Base-by-base conservation (phyloP, 495 filamentous ascomycete species). In the Penicillium taxi region DNA sequence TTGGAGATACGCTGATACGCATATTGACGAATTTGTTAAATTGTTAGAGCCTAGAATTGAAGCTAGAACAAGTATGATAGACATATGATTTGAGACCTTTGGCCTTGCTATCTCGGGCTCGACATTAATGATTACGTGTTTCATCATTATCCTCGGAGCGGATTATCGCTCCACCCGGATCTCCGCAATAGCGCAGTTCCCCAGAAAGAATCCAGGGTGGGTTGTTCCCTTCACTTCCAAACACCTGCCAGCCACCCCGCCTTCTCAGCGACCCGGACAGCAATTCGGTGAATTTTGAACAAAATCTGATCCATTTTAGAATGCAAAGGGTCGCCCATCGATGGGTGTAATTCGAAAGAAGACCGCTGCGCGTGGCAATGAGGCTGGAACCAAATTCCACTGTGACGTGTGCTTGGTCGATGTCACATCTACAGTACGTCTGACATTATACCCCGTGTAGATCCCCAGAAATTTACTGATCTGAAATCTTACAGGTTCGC, bases 271-370 rank as follows among this genome's bases (percentile, higher is more conserved):
- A 26, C 45, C 50, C 53, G 52, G 57, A 61, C 57, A 52, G 62
- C 53, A 45, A 42, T 26, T 35, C 32, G 42, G 44, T 31, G 41
- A 51, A 41, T 46, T 55, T 49, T 54, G 52, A 45, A 66, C 62
- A 45, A 52, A 47, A 41, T 48, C 36, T 50, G 60, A 58, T 33
- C 52, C 38, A 48, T 42, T 39, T 52, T 62, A 70, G 60, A 58
- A 69, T 68, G 65, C 67, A 49, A 59, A 49, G 44, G 48, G 20
- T 41, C 34, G 55, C 53, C 48, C 41, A 53, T 32, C 54, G 55
- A 96, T 96, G 90, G 90, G 89, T 53, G 83, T 95, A 56, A 94
- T 96, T 64, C 81, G 87, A 56, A 95, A 94, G 73, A 96, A 95
- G 67, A 89, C 86, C 39, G 84, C 85, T 45, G 75, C 82, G 41